Evolutionary conservation across 192 early-diverging fungal species (phyloP), one percentile per base, ranked within the genome.

Genomic region (Chytriomyces hyalinus): DNA sequence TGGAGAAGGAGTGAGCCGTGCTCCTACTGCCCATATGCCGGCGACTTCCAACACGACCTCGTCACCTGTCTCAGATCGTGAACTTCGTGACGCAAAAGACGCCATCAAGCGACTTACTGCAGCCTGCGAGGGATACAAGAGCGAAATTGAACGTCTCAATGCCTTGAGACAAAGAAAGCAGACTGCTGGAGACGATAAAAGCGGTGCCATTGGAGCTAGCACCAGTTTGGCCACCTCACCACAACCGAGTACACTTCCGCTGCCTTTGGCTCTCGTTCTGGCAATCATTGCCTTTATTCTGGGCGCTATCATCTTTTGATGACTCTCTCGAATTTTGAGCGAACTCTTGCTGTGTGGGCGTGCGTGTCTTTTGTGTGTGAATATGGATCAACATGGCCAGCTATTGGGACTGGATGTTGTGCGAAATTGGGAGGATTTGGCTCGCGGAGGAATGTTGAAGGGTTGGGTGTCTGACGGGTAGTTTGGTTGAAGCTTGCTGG

Each of bases 71-170:
- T 48, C 73, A 9, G 69, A 72, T 57, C 26, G 73, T 13, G 80
- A 80, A 73, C 66, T 80, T 49, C 49, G 62, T 45, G 83, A 84
- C 59, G 78, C 80, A 67, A 67, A 82, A 22, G 86, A 85, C 20
- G 81, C 82, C 24, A 84, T 87, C 61, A 83, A 80, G n/a, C 64
- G 76, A 2, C 75, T 89, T 17, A 83, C 83, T 44, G 71, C 76
- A 17, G 84, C 85, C 11, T 86, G 84, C 74, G 88, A 89, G 20
- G 86, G 80, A 10, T 89, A 89, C 78, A 87, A 87, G 65, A 69
- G 81, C 15, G 88, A 89, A 67, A 81, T 89, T 61, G 88, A 89
- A 53, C 70, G 88, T 6, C 69, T 87, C 6, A 84, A 86, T 68
- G 44, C 53, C 4, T 60, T 87, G 50, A 63, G 86, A 15, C 86